Evolutionary conservation across 805 yeast genomes (phyloP), one percentile per base, ranked within the genome.

Genomic region (Candida orba): DNA sequence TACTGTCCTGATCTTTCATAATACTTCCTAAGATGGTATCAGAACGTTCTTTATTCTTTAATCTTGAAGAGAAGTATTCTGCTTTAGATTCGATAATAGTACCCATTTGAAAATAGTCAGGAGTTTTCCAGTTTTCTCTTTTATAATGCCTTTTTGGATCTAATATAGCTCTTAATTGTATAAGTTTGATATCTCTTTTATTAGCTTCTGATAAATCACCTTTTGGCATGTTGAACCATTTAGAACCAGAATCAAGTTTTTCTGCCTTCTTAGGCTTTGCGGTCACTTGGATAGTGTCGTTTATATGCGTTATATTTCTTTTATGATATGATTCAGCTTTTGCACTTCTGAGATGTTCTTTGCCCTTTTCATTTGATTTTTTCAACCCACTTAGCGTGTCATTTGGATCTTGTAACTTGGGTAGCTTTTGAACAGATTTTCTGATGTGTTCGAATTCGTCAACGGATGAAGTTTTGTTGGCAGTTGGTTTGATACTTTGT

Each of bases 91-190:
- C 93, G 23, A 90, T 64, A 32, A 93, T 76, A 0, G 96, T 89
- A 14, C 99, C 99, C 53, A 85, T 76, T 46, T 91, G 93, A 61
- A 93, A 89, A 51, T 72, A 78, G 56, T 84, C 86, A 37, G 95
- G 91, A 8, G 73, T 71, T 40, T 71, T 73, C 84, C 89, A 83
- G 48, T 79, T 79, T 46, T 84, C 93, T 61, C 86, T 87, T 65
- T 86, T 88, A 66, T 93, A 93, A 65, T 88, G 96, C 54, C 97
- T 76, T 66, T 93, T 93, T 8, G 97, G 98, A 60, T 93, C 98
- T 49, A 93, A 71, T 9, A 89, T 96, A 44, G 84, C 83, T 64
- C 99, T 79, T 67, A 91, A 86, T 57, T 87, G 81, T 47, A 93
- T 70, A 14, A 93, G 66, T 56, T 79, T 69, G 53, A 93, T 60